phyloP scores from a whole-genome alignment of 495 filamentous ascomycete species.

The Pseudotulostoma volvatum region DNA sequence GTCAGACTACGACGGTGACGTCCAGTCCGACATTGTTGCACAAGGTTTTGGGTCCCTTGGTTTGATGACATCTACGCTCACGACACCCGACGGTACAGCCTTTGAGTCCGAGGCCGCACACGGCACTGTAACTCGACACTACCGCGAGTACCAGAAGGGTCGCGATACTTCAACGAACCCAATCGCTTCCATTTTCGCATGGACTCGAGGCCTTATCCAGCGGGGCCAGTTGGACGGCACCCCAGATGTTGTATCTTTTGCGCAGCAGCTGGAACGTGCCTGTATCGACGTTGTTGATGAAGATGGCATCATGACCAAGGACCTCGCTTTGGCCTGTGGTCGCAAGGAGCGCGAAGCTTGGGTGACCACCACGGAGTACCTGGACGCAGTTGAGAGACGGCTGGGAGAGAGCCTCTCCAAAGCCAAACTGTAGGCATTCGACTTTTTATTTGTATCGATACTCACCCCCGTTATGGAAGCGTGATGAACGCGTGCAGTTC shows the following conservation, averaged over 20 bases:
- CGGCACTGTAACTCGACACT: conserved; percentile 96
- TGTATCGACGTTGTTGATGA: conserved; percentile 85
- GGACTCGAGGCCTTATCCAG: conserved; percentile 90
- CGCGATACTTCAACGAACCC: conserved; percentile 95
- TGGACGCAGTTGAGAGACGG: conserved; percentile 75
- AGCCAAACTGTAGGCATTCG: too few relatives aligned
- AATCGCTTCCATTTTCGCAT: conserved; percentile 96
- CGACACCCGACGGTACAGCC: conserved; percentile 86
- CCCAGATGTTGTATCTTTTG: conserved; percentile 75
- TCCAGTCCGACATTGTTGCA: conserved; percentile 94
- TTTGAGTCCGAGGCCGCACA: conserved; percentile 97
- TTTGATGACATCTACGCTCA: conserved; percentile 93
- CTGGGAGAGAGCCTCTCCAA: conserved; percentile 49
- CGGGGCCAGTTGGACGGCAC: conserved; percentile 80
- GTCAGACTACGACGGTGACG: conserved; percentile 92
- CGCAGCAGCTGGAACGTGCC: conserved; percentile 82
- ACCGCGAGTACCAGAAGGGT: conserved; percentile 96
- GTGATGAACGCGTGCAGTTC: too few relatives aligned
- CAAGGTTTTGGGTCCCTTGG: conserved; percentile 97
- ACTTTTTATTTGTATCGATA: too few relatives aligned
- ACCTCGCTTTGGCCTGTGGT: conserved; percentile 80
- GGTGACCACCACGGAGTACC: conserved; percentile 77
- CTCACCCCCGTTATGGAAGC: too few relatives aligned
- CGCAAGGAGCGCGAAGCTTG: conserved; percentile 65
- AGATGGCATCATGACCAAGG: conserved; percentile 97